A percentile compares a stretch with the other conserved stretches of the same genome.
Conservation (phyloP, 1,284 basidiomycete genomes). For the Inonotus obliquus region DNA sequence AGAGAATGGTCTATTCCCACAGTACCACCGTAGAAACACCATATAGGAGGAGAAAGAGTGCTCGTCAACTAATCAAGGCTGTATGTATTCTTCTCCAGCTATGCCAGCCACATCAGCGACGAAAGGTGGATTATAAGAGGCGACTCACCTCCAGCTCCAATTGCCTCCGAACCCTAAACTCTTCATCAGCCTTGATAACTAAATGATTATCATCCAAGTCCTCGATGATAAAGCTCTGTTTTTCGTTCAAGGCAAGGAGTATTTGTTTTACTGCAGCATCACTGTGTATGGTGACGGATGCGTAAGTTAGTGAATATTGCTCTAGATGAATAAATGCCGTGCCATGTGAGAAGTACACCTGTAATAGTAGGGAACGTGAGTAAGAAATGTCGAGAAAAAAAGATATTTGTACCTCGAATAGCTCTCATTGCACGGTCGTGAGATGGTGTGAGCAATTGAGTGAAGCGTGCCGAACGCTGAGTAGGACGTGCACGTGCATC, state of each 20-base stretch:
- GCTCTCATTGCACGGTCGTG: constrained; percentile 43
- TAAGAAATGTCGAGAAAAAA: background rate
- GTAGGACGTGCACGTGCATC: background rate
- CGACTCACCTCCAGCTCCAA: constrained; percentile 70
- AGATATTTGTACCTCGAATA: constrained; percentile 49
- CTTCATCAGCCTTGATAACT: constrained; percentile 77
- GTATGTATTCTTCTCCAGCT: constrained; percentile 19
- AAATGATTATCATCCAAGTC: constrained; percentile 84
- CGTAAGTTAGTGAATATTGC: background rate
- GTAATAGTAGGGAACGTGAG: constrained; percentile 11
- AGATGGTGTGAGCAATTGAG: background rate
- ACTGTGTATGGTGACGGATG: constrained; percentile 36
- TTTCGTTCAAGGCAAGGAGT: constrained; percentile 77
- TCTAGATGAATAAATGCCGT: constrained; percentile 24
- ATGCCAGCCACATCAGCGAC: background rate
- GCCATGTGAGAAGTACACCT: constrained; percentile 78
- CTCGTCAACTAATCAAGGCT: constrained; percentile 7
- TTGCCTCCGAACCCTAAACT: constrained; percentile 66
- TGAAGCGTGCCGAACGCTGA: background rate
- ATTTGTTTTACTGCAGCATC: constrained; percentile 91
- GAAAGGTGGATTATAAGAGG: background rate
- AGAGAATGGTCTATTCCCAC: no score
- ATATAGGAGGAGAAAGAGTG: no score
- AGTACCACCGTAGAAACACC: no score
- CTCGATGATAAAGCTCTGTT: constrained; percentile 75